Conservation (phyloP, 805 yeast species). For the Metschnikowia noctiluminum region DNA sequence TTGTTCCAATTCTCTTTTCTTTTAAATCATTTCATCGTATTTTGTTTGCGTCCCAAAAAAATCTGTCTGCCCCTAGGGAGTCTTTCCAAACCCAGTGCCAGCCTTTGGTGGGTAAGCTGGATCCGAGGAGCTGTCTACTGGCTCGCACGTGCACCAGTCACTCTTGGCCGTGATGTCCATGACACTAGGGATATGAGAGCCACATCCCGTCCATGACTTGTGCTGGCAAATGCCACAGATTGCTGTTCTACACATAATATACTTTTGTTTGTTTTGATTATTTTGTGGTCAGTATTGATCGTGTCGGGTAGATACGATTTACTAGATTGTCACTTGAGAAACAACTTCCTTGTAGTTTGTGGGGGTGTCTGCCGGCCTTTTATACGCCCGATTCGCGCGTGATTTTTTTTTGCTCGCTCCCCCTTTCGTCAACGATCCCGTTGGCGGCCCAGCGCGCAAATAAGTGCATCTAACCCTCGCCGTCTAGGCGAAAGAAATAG, state of each 20-base stretch:
- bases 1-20: background rate
- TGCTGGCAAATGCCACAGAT: constrained; percentile 43
- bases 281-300: background rate
- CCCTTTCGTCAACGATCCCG: background rate
- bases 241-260: constrained; percentile 32
- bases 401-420: background rate
- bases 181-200: constrained; percentile 50
- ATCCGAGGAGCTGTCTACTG: constrained; percentile 37
- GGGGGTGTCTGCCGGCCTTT: background rate
- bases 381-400: background rate
- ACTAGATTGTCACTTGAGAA: background rate
- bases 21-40: background rate
- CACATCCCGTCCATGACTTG: constrained; percentile 67
- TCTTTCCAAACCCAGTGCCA: constrained; percentile 53
- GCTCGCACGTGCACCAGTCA: constrained; percentile 55
- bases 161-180: constrained; percentile 49
- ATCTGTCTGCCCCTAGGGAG: background rate
- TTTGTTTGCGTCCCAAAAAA: too few relatives aligned
- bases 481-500: background rate
- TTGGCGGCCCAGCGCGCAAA: background rate
- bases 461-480: background rate
- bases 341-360: background rate
- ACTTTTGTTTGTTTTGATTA: background rate
- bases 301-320: background rate
- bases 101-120: constrained; percentile 55